Base-by-base conservation (phyloP, 2,329 filamentous ascomycete genomes). In the Microdochium paspali region DNA sequence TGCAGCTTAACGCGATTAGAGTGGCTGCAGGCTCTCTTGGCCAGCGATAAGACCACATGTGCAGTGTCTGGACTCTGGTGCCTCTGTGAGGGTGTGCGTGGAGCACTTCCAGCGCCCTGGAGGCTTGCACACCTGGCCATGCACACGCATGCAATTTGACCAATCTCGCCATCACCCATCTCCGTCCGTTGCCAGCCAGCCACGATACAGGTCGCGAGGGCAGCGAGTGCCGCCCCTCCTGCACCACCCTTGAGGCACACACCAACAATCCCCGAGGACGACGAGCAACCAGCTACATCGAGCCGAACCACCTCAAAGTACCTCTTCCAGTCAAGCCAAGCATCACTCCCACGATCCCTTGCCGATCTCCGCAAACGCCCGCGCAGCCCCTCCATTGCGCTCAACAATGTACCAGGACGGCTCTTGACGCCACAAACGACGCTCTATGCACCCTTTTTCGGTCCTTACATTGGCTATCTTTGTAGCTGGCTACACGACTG, bases 401-500 rank as follows among this genome's bases (percentile, higher is more conserved):
- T 18, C 35, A 40, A 40, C 35, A 12, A 40, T 40, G 35, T 20
- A 40, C 20, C 35, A 21, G 15, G 35, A 40, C 35, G 35, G 35
- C 35, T 40, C 35, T 4, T 40, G 23, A 40, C 35, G 35, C 35
- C 35, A 40, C 35, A 15, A 40, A n/a, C 18, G 15, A 10, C 67
- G 70, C 64, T 70, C 79, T 77, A 97, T 97, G 91, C 90, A 96
- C 89, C 89, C 90, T 63, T 96, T 97, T 75, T 97, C 91, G 54
- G 76, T 91, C 67, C 80, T 96, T 69, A 95, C 90, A 62, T 83
- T 95, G 72, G 90, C 87, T 72, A 96, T 98, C 74, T 98, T 98
- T 76, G 86, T 97, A 78, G 91, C 93, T 73, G 93, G 93, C 69
- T 98, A 98, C 78, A 97, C 91, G 68, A 98, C 93, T 71, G 93